These are phyloP conservation scores for Saccharomyces jurei DNA, from an alignment of 805 yeast genomes.

Conservation along the genomic window DNA sequence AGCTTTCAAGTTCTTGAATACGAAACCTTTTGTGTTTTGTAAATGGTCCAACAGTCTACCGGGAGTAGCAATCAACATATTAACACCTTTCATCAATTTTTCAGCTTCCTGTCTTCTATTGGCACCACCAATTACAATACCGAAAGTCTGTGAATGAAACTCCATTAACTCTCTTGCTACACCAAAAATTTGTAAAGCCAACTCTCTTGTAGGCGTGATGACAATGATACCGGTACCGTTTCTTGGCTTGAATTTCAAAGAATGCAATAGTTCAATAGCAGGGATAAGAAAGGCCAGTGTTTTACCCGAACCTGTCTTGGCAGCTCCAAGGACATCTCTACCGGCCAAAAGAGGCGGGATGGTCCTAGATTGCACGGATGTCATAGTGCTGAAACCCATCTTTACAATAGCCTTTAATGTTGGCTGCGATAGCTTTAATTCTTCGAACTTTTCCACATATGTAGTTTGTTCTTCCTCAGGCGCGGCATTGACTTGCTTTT, in stretches of 20 bases:
- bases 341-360: conserved; percentile 96
- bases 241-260: conserved; percentile 91
- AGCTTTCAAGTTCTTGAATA: conserved; percentile 89
- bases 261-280: conserved; percentile 84
- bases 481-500: conserved; percentile 1
- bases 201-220: conserved; percentile 94
- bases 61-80: conserved; percentile 90
- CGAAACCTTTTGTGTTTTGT: conserved; percentile 90
- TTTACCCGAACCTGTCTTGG: conserved; percentile 98
- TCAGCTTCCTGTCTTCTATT: conserved; percentile 97
- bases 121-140: conserved; percentile 97
- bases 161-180: conserved; percentile 93
- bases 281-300: conserved; percentile 93
- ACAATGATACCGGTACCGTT: conserved; percentile 97
- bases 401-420: conserved; percentile 72
- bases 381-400: conserved; percentile 90
- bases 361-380: conserved; percentile 89
- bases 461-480: conserved; percentile 7
- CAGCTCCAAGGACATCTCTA: conserved; percentile 97
- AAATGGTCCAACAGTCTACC: conserved; percentile 94
- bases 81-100: conserved; percentile 87
- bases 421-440: conserved; percentile 66
- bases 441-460: conserved; percentile 29
- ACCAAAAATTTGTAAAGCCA: conserved; percentile 95
- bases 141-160: conserved; percentile 85